Conservation (phyloP, 441 rosid species). For the Rhodomyrtus psidioides region DNA sequence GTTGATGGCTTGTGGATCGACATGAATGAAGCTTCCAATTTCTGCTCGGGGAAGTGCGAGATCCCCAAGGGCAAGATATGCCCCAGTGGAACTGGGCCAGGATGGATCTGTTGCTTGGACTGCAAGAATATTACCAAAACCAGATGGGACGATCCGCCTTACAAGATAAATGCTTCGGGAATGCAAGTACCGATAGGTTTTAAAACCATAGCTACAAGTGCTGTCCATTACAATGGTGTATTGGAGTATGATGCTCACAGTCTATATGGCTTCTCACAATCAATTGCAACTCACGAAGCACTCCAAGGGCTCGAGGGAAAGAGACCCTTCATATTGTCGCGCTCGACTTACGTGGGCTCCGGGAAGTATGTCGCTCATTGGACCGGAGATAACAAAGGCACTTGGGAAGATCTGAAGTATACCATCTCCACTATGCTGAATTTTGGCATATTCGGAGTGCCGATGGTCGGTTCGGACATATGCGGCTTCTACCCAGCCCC, state of each 20-base stretch:
- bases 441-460: slow-evolving; percentile 89
- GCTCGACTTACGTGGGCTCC: slow-evolving; percentile 89
- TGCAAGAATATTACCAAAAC: slow-evolving; percentile 88
- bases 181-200: slow-evolving; percentile 57
- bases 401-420: slow-evolving; percentile 80
- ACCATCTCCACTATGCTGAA: slow-evolving; percentile 87
- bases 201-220: slow-evolving; percentile 94
- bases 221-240: slow-evolving; percentile 82
- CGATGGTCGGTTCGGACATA: slow-evolving; percentile 96
- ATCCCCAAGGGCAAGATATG: slow-evolving; percentile 65
- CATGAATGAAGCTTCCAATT: slow-evolving; percentile 94
- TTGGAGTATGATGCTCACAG: slow-evolving; percentile 92
- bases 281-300: slow-evolving; percentile 85
- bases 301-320: slow-evolving; percentile 69
- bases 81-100: slow-evolving; percentile 81
- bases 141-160: slow-evolving; percentile 93
- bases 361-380: slow-evolving; percentile 92
- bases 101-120: slow-evolving; percentile 95
- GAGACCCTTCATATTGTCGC: slow-evolving; percentile 81
- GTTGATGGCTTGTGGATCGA: slow-evolving; percentile 93
- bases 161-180: slow-evolving; percentile 92
- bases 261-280: slow-evolving; percentile 80
- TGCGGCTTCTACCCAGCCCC: slow-evolving; percentile 93
- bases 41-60: slow-evolving; percentile 71
- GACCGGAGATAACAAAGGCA: slow-evolving; percentile 96